phyloP scores from a whole-genome alignment of 768 basidiomycete species.

The Tylopilus intermedius region DNA sequence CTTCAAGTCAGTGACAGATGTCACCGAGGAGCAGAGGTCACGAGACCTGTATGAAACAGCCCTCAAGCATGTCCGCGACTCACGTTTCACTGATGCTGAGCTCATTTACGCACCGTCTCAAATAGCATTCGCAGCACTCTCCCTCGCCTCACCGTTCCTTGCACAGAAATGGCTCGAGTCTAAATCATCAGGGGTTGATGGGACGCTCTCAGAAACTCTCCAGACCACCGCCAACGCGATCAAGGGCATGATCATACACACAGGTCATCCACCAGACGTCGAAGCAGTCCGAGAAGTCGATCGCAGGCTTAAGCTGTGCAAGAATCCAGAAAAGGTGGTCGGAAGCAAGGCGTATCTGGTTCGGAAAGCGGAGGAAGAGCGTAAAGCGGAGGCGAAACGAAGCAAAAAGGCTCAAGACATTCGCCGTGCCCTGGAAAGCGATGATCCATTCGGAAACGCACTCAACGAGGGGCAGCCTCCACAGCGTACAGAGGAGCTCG shows the following conservation, averaged over 20 bases:
- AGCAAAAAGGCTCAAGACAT: slow-evolving; percentile 52
- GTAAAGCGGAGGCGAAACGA: slow-evolving; percentile 63
- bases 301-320: slow-evolving; percentile 77
- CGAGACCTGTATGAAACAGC: slow-evolving; percentile 61
- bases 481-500: slow-evolving; percentile 33
- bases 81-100: slow-evolving; percentile 87
- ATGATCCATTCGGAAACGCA: slow-evolving; percentile 70
- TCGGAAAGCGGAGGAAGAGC: slow-evolving; percentile 68
- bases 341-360: slow-evolving; percentile 81
- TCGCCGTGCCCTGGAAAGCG: slow-evolving; percentile 41
- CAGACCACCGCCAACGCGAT: slow-evolving; percentile 40
- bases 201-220: slow-evolving; percentile 19
- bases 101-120: slow-evolving; percentile 91
- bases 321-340: slow-evolving; percentile 92
- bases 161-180: slow-evolving; percentile 56
- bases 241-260: slow-evolving; percentile 46
- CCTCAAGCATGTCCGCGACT: slow-evolving; percentile 61
- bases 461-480: slow-evolving; percentile 34
- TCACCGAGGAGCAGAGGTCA: slow-evolving; percentile 44
- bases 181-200: slow-evolving; percentile 25
- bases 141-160: slow-evolving; percentile 56
- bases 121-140: slow-evolving; percentile 79
- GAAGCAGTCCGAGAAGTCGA: slow-evolving; percentile 88
- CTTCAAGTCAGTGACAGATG: slow-evolving; percentile 53
- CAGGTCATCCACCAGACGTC: slow-evolving; percentile 65